phyloP scores from a whole-genome alignment of 768 basidiomycete species.

The Tremella fuciformis region DNA sequence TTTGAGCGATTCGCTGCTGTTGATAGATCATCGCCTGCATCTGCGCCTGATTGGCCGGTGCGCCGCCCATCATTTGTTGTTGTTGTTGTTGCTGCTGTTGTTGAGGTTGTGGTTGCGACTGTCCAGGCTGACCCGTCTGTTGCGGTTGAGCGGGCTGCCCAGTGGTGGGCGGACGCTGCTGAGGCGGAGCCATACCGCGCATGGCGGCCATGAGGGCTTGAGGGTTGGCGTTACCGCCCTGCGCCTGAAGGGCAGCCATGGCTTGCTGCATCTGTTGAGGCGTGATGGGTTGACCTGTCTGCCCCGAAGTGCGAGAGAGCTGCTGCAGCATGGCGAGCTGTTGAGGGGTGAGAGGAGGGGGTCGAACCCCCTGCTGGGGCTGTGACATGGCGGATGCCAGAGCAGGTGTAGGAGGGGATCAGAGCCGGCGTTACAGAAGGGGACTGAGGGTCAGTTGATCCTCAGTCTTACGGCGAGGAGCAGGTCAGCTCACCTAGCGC shows the following conservation, averaged over 20 bases:
- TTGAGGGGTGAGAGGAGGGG: constrained; percentile 19
- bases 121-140: not conserved
- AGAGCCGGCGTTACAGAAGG: no score
- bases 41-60: constrained; percentile 8
- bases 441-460: no score
- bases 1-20: constrained; percentile 3
- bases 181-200: constrained; percentile 14
- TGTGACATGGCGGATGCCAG: not conserved
- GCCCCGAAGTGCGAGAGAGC: constrained; percentile 20
- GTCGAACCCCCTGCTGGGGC: constrained; percentile 10
- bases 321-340: constrained; percentile 34
- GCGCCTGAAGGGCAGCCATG: constrained; percentile 24
- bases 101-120: constrained; percentile 1
- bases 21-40: not conserved
- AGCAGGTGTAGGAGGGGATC: not conserved
- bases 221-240: constrained; percentile 8
- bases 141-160: constrained; percentile 9
- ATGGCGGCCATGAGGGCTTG: constrained; percentile 24
- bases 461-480: no score
- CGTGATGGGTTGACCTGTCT: constrained; percentile 18
- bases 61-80: not conserved
- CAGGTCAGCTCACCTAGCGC: no score
- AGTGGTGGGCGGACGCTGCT: not conserved
- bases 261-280: constrained; percentile 35
- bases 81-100: constrained; percentile 4